Base-by-base conservation (phyloP, 768 basidiomycete species). In the Tricholoma sp. region DNA sequence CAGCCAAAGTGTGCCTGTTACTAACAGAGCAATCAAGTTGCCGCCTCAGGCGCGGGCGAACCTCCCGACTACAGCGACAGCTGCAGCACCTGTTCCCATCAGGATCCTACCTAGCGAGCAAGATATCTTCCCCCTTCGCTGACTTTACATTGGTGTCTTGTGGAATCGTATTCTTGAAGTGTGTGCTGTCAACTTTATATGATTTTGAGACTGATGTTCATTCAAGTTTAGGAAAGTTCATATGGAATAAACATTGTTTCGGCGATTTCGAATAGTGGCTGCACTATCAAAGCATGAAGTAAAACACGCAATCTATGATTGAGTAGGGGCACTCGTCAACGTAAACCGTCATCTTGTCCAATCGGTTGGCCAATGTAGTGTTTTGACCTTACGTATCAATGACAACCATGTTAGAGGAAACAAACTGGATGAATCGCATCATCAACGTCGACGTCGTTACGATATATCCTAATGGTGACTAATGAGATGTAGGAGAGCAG, bases 131-230 rank as follows among this genome's bases (percentile, higher is more conserved):
- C 21, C 3, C 8, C 0, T 19, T 8, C 21, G 19, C 43, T 46
- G 12, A 6, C 12, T 34, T 10, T 7, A 24, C 24, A n/a, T 32
- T 51, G 41, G 54, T 31, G 0, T 45, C 49, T 47, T 52, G 61
- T 46, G 52, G 41, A 29, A 50, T 32, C 29, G 49, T 49, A 27
- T 31, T 59, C 39, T 53, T 59, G 24, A 58, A 52, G 57, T 59
- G 34, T 50, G 55, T 53, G 22, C 12, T 50, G 1, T 37, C 18
- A 16, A 29, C 9, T n/a, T 27, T n/a, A 12, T 5, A 27, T 27
- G 5, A 27, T 27, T 29, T 11, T 18, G n/a, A 5, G 9, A 27
- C n/a, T 34, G 39, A 29, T 32, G 16, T 29, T n/a, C 18, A 41
- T 41, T 24, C 24, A 34, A 7, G 12, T 46, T 19, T 10, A 50